Base-by-base conservation (phyloP, 1,284 basidiomycete species). In the Cryptococcus wingfieldii region DNA sequence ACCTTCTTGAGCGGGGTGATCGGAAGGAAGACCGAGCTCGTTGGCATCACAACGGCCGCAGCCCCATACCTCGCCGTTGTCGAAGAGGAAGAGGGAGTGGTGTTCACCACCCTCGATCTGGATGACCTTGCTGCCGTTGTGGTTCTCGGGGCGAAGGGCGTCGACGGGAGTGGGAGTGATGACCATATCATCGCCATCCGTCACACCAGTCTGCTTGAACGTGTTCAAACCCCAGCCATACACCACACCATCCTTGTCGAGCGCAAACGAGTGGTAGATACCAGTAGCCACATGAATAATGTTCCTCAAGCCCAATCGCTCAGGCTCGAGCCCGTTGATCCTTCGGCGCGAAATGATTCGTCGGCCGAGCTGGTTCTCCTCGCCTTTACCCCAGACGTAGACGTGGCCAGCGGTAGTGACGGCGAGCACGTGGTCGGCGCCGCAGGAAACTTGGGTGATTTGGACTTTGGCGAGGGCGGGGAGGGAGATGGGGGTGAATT, bases 141-240 rank as follows among this genome's bases (percentile, higher is more conserved):
- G 86, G 31, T 84, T 79, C 25, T 81, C 77, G 43, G 86, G 88
- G 66, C 80, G 81, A 13, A 97, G 81, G 1, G 82, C 79, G 38
- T 82, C 78, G 38, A 97, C 85, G 47, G 81, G 80, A 55, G 82
- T 83, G 1, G 94, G 93, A 1, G 83, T 78, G 47, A 83, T 81
- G 45, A 96, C 81, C 58, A 86, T 81, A 34, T 78, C 76, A 27
- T 74, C 71, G 41, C 19, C n/a, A 19, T 79, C 80, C 8, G 60
- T 53, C 8, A 75, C 56, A 38, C 87, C 88, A 0, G 83, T 83
- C 73, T 90, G 87, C 31, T 83, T 81, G 73, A 83, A 83, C 41
- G 82, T 86, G 77, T 97, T 96, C 59, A 94, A 80, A 25, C 93
- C 93, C 93, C 93, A 97, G 3, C 85, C 90, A 82, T 85, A 95